Evolutionary conservation across 148 eudicot species (phyloP).

Genomic region (Chenopodium album): DNA sequence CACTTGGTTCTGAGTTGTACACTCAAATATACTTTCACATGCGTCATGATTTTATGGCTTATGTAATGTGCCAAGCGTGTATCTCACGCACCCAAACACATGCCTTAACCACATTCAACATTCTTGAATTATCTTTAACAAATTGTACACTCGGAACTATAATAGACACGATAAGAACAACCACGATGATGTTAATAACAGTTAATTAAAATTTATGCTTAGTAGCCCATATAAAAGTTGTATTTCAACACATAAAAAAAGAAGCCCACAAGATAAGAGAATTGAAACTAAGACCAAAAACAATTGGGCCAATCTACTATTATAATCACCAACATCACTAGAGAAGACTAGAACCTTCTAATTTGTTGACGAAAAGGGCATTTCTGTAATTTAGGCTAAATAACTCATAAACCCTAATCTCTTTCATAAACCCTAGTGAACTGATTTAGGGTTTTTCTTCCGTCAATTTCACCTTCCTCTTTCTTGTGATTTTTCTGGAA

Average conservation of each 20-base stretch:
- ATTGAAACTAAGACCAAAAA: not conserved
- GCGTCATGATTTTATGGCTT: too few species aligned
- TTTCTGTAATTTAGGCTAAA: not conserved
- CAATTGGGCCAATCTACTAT: not conserved
- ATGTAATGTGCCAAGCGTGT: too few species aligned
- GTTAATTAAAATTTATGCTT: too few species aligned
- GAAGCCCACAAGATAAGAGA: not conserved
- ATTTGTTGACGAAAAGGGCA: not conserved
- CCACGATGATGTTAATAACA: too few species aligned
- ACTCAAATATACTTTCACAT: too few species aligned
- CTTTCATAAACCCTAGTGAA: constrained; percentile 23
- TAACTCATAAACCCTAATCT: constrained; percentile 14
- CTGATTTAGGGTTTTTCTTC: constrained; percentile 17
- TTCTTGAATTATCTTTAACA: too few species aligned
- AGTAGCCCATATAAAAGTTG: not conserved
- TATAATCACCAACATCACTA: not conserved
- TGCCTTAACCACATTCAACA: too few species aligned
- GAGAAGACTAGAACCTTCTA: constrained; percentile 18
- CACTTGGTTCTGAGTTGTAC: too few species aligned
- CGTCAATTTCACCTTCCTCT: not conserved
- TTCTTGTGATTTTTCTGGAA: not conserved
- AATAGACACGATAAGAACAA: too few species aligned
- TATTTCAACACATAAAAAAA: not conserved
- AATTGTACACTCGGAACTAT: too few species aligned
- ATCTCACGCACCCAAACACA: too few species aligned